A percentile compares a stretch with the other conserved stretches of the same genome.
Evolutionary conservation across 495 filamentous ascomycete genomes (phyloP).

Genomic region (Penicillium daleae): DNA sequence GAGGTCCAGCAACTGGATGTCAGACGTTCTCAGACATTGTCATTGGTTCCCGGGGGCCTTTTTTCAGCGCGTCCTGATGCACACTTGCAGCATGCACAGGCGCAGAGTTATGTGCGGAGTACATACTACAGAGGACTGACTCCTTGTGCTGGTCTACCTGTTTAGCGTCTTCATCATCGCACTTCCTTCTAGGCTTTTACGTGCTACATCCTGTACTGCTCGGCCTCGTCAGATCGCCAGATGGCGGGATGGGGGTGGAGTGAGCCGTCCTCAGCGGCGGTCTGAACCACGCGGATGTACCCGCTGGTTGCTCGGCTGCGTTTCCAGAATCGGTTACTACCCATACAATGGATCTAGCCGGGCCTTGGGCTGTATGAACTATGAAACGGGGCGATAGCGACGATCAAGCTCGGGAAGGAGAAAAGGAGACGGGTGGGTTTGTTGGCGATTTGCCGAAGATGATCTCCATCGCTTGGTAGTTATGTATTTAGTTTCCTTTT

Average conservation of each 20-base stretch:
- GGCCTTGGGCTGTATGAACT: background rate
- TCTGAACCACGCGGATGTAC: conserved; percentile 25
- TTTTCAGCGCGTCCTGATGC: conserved; percentile 4
- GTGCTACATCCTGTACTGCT: background rate
- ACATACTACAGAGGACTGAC: too few relatives aligned
- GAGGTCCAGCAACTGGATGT: too few relatives aligned
- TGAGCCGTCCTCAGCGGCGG: conserved; percentile 1
- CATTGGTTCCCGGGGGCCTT: background rate
- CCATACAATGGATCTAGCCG: background rate
- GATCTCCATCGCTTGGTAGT: background rate
- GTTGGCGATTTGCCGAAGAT: background rate
- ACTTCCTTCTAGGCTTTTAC: too few relatives aligned
- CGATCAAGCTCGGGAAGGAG: background rate
- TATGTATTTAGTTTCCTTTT: background rate
- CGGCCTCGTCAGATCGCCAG: background rate
- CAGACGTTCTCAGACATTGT: background rate
- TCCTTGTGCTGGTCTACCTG: background rate
- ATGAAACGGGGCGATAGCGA: background rate
- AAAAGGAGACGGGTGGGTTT: background rate
- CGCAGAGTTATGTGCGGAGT: background rate
- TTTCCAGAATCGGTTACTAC: conserved; percentile 21
- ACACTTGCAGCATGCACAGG: background rate
- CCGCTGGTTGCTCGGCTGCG: conserved; percentile 21
- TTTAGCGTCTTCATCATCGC: too few relatives aligned
- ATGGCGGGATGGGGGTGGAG: conserved; percentile 4